Conservation (phyloP, 2,329 filamentous ascomycete species). For the Aschersonia sp. region DNA sequence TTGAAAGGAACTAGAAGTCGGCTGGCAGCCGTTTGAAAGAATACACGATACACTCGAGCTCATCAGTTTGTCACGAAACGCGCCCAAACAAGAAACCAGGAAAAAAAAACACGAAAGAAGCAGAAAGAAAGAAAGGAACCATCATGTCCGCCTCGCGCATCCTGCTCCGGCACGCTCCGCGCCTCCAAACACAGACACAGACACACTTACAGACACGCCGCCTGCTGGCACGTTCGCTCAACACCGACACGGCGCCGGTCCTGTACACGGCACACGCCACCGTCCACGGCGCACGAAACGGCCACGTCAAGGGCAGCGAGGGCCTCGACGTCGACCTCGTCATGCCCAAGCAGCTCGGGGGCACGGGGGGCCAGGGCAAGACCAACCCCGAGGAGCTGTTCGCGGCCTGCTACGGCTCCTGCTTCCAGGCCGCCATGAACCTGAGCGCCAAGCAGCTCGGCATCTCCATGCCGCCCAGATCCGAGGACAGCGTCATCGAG, state of each 20-base stretch:
- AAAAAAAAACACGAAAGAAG: background rate
- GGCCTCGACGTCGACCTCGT: slow-evolving; percentile 18
- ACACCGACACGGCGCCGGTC: slow-evolving; percentile 21
- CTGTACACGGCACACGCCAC: slow-evolving; percentile 22
- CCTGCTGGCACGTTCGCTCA: slow-evolving; percentile 13
- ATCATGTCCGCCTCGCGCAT: slow-evolving; percentile 9
- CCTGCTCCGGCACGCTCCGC: slow-evolving; percentile 1
- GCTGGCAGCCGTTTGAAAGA: too few relatives aligned
- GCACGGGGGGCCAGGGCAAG: slow-evolving; percentile 21
- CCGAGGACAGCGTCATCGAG: slow-evolving; percentile 22
- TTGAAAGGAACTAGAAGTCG: too few relatives aligned
- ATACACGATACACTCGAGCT: too few relatives aligned
- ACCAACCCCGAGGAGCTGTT: slow-evolving; percentile 33
- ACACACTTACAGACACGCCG: too few relatives aligned
- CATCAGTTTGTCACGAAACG: background rate
- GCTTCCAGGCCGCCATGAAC: slow-evolving; percentile 31
- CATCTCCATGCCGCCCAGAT: slow-evolving; percentile 22
- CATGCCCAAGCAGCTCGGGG: slow-evolving; percentile 27
- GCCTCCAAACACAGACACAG: background rate
- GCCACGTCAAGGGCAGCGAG: slow-evolving; percentile 12
- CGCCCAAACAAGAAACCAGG: background rate
- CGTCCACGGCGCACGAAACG: slow-evolving; percentile 21
- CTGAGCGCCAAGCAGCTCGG: slow-evolving; percentile 22
- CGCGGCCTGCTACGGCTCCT: slow-evolving; percentile 30
- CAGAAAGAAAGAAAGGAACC: background rate